Conservation (phyloP, 495 filamentous ascomycete genomes). For the Eremomyces bilateralis region DNA sequence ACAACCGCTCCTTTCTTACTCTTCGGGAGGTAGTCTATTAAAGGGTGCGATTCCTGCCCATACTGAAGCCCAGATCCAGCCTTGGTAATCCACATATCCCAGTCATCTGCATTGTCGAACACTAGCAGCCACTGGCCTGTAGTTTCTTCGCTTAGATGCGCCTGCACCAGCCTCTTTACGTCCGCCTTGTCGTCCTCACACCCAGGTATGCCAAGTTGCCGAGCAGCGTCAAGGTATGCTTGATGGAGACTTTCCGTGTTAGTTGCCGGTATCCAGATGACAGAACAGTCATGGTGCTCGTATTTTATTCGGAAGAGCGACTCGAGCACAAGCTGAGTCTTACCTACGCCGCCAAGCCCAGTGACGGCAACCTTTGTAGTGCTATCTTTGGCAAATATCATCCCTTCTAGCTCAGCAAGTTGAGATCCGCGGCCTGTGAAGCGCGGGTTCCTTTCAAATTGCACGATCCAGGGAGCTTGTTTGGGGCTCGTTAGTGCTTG, state of each 20-base stretch:
- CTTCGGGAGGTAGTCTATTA: neutral
- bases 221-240: constrained; percentile 22
- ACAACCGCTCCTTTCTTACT: neutral
- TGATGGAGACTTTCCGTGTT: constrained; percentile 24
- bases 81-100: neutral
- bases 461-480: constrained; percentile 1
- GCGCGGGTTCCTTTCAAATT: constrained; percentile 1
- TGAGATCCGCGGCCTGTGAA: constrained; percentile 3
- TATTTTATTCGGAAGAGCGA: too few species aligned
- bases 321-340: too few species aligned
- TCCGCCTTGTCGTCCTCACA: neutral
- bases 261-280: too few species aligned
- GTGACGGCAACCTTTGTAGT: too few species aligned
- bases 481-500: too few species aligned
- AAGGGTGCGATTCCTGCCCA: neutral
- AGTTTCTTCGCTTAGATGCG: neutral
- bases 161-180: neutral
- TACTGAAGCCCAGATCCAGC: neutral
- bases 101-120: constrained; percentile 1
- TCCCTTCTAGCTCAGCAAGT: constrained; percentile 3
- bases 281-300: too few species aligned
- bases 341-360: too few species aligned
- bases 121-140: neutral
- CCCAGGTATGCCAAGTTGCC: constrained; percentile 3
- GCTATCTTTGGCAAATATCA: too few species aligned